phyloP scores from a whole-genome alignment of 1,139 yeast species.

The Magnusiomyces ingens region DNA sequence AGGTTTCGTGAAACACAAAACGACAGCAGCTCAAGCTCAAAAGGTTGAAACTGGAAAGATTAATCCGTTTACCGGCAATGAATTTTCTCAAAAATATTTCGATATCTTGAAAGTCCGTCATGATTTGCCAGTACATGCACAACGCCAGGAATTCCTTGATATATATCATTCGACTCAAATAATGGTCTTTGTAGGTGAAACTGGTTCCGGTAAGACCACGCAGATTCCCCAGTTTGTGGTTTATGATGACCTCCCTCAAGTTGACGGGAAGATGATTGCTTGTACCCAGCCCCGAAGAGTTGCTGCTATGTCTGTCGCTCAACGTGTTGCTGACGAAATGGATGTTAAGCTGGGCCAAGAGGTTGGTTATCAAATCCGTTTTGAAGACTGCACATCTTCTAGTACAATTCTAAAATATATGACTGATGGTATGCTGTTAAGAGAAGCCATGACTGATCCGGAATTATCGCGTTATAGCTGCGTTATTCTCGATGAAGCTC shows the following conservation, averaged over 20 bases:
- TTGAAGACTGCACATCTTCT: conserved; percentile 78
- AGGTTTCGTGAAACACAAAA: conserved; percentile 34
- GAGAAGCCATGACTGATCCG: conserved; percentile 98
- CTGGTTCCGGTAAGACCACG: conserved; percentile 97
- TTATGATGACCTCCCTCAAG: conserved; percentile 85
- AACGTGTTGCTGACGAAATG: conserved; percentile 94
- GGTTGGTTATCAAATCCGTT: conserved; percentile 90
- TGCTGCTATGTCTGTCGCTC: conserved; percentile 96
- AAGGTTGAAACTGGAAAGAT: conserved; percentile 52
- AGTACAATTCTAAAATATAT: conserved; percentile 85
- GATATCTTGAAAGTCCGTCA: conserved; percentile 73
- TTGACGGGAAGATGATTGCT: conserved; percentile 73
- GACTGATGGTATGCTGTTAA: conserved; percentile 97
- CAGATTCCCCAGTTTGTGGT: conserved; percentile 95
- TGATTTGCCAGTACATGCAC: conserved; percentile 89
- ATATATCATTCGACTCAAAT: conserved; percentile 84
- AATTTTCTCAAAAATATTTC: conserved; percentile 58
- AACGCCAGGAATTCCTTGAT: conserved; percentile 77
- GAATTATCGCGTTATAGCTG: conserved; percentile 74
- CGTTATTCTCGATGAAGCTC: conserved; percentile 94
- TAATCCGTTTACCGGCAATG: conserved; percentile 75
- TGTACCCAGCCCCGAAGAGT: conserved; percentile 98
- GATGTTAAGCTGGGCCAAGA: conserved; percentile 86
- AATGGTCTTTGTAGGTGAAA: conserved; percentile 98
- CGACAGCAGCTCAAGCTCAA: conserved; percentile 68